Conservation (phyloP, 139 green algal species). For the Picochlorum sp. region DNA sequence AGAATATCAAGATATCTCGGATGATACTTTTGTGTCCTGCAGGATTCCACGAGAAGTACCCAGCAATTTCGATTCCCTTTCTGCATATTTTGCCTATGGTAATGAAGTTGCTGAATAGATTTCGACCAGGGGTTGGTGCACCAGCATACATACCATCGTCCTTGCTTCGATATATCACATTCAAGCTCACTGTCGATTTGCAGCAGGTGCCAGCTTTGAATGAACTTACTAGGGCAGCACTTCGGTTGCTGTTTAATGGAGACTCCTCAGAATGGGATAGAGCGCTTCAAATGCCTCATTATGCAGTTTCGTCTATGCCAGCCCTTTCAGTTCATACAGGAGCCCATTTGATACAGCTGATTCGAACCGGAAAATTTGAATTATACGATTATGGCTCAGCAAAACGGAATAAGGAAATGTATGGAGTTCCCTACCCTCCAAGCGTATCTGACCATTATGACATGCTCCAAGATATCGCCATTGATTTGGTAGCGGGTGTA, state of each 20-base stretch:
- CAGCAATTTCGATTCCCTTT: conserved; percentile 16
- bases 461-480: conserved; percentile 48
- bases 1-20: conserved; percentile 37
- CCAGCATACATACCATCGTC: conserved; percentile 59
- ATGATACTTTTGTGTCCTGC: conserved; percentile 69
- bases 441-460: conserved; percentile 66
- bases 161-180: conserved; percentile 42
- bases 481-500: conserved; percentile 73
- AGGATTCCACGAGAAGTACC: conserved; percentile 44
- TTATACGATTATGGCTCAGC: conserved; percentile 74
- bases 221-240: conserved; percentile 24
- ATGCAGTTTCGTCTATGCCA: conserved; percentile 70
- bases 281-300: conserved; percentile 80
- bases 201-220: conserved; percentile 43
- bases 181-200: conserved; percentile 48
- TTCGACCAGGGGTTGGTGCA: conserved; percentile 16
- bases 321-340: conserved; percentile 54
- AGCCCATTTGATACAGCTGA: conserved; percentile 31
- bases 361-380: conserved; percentile 38
- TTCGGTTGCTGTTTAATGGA: conserved; percentile 38
- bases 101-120: conserved; percentile 5
- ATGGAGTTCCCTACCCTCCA: conserved; percentile 40
- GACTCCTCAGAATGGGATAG: conserved; percentile 74
- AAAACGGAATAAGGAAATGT: conserved; percentile 41
- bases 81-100: conserved; percentile 17